Percentiles rank a stretch among this genome's conserved stretches.
phyloP scores from a whole-genome alignment of 1,139 yeast genomes.

The Kurtzmaniella natalensis region DNA sequence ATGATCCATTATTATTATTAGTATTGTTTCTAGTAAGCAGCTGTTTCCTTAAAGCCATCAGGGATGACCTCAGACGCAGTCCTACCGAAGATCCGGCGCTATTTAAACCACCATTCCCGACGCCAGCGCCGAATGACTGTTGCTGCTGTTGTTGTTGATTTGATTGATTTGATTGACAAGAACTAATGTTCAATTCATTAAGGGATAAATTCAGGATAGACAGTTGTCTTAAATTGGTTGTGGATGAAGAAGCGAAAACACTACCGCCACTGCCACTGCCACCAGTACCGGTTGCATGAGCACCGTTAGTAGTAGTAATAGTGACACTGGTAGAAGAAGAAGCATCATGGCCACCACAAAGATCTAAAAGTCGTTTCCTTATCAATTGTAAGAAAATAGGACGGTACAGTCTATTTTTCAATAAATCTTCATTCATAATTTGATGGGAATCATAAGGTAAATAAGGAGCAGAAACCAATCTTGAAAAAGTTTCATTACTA shows the following conservation, averaged over 20 bases:
- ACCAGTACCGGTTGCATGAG: slow-evolving; percentile 3
- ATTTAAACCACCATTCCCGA: neutral
- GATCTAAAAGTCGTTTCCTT: slow-evolving; percentile 38
- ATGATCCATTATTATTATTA: slow-evolving; percentile 28
- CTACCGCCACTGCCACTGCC: slow-evolving; percentile 9
- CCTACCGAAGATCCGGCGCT: slow-evolving; percentile 2
- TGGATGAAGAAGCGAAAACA: slow-evolving; percentile 5
- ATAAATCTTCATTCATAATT: slow-evolving; percentile 29
- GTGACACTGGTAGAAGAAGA: slow-evolving; percentile 4
- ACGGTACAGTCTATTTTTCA: slow-evolving; percentile 30
- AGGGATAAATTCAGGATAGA: slow-evolving; percentile 41
- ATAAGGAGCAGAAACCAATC: slow-evolving; percentile 19
- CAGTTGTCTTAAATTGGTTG: slow-evolving; percentile 23
- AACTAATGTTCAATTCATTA: slow-evolving; percentile 34
- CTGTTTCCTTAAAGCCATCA: slow-evolving; percentile 38
- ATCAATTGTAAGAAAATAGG: slow-evolving; percentile 42
- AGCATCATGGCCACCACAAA: slow-evolving; percentile 19
- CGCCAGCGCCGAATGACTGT: slow-evolving; percentile 2
- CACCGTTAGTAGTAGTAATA: slow-evolving; percentile 12
- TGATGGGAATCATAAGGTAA: slow-evolving; percentile 33
- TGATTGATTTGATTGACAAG: slow-evolving; percentile 20
- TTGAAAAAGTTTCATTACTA: slow-evolving; percentile 38
- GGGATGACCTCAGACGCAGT: slow-evolving; percentile 18
- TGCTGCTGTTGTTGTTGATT: slow-evolving; percentile 6
- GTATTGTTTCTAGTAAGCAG: slow-evolving; percentile 36